These are phyloP conservation scores for Mycena galericulata DNA, from an alignment of 768 basidiomycete genomes.

Conservation along the genomic window DNA sequence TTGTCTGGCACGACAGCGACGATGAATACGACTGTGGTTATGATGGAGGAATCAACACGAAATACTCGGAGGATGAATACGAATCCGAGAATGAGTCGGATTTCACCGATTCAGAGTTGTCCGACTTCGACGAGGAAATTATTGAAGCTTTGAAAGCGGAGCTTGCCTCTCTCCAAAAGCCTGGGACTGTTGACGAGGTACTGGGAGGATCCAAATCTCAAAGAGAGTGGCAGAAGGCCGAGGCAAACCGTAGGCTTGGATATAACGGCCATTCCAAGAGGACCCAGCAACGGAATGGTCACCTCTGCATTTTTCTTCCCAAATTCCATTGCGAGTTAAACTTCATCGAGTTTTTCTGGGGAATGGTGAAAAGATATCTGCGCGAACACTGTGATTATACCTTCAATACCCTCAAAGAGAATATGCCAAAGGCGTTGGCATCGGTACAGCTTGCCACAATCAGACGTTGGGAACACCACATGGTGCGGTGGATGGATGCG, in stretches of 20 bases:
- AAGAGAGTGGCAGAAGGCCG: background rate
- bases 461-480: conserved; percentile 15
- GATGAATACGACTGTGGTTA: conserved; percentile 4
- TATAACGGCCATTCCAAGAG: background rate
- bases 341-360: conserved; percentile 6
- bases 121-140: conserved; percentile 12
- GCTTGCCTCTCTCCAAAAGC: background rate
- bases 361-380: conserved; percentile 33
- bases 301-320: too few relatives aligned
- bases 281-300: too few relatives aligned
- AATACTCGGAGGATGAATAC: background rate
- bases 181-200: background rate
- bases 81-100: background rate
- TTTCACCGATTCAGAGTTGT: background rate
- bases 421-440: conserved; percentile 37
- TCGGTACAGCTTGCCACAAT: conserved; percentile 31
- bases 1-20: background rate
- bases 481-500: conserved; percentile 32
- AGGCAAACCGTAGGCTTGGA: conserved; percentile 1
- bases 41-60: background rate
- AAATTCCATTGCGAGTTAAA: too few relatives aligned
- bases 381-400: conserved; percentile 9
- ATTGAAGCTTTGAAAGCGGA: conserved; percentile 7
- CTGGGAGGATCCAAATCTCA: background rate
- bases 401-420: conserved; percentile 24